These are phyloP conservation scores for Dactylellina parvicollis DNA, from an alignment of 2,329 filamentous ascomycete species.

Conservation along the genomic window DNA sequence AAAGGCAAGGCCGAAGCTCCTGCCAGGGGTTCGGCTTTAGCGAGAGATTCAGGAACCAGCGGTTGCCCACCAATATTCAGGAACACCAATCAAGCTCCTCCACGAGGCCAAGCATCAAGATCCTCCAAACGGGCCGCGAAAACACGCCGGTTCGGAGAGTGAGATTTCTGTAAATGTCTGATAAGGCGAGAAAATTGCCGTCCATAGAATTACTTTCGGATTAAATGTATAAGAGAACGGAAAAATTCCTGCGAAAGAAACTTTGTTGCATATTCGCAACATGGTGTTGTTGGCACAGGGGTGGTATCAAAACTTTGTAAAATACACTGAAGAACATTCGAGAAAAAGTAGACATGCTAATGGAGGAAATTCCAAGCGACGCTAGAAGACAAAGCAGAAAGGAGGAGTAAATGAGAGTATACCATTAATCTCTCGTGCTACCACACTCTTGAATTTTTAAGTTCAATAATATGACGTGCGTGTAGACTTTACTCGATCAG, in stretches of 20 bases:
- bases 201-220: slow-evolving; percentile 3
- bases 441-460: too few species aligned
- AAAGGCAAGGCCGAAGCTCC: slow-evolving; percentile 43
- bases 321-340: background rate
- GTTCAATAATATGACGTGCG: too few species aligned
- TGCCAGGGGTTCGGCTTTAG: slow-evolving; percentile 43
- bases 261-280: slow-evolving; percentile 28
- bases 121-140: slow-evolving; percentile 43
- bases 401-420: background rate
- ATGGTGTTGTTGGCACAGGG: slow-evolving; percentile 14
- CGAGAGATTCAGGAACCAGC: slow-evolving; percentile 52
- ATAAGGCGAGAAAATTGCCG: slow-evolving; percentile 20
- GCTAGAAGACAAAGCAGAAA: background rate
- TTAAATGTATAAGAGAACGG: background rate
- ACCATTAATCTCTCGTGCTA: too few species aligned
- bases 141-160: slow-evolving; percentile 34
- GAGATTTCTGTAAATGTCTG: slow-evolving; percentile 28
- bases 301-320: background rate
- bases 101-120: slow-evolving; percentile 45
- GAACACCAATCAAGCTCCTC: slow-evolving; percentile 51
- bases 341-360: slow-evolving; percentile 5
- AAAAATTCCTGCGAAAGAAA: background rate
- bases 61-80: slow-evolving; percentile 47
- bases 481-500: too few species aligned
- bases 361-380: background rate